Base-by-base conservation (phyloP, 2,329 filamentous ascomycete species). In the Clarireedia sp. region DNA sequence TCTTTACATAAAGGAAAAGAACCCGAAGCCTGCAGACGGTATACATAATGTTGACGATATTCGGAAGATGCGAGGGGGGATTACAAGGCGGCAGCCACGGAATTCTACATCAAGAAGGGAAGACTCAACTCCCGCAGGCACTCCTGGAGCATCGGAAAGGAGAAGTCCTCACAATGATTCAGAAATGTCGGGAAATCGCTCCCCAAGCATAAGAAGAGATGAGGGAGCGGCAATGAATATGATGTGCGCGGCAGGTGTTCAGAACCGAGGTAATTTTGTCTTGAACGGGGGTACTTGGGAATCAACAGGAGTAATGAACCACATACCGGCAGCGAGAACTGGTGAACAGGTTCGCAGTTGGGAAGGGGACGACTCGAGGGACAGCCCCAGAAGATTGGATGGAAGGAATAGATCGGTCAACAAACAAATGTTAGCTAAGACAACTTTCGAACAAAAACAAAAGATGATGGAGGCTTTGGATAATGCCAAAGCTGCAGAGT, bases 11-110 rank as follows among this genome's bases (percentile, higher is more conserved):
- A 91, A 90, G 68, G 86, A 90, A 57, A 95, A 90, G 74, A 96
- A 96, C 70, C 90, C 92, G 1, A 94, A 91, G 71, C 79, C 85
- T 1, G 75, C 87, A 6, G 92, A 97, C 72, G 91, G 91, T 49
- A 74, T 96, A 46, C 92, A 97, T 72, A 79, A 95, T 73, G 89
- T 96, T 57, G 89, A 92, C 7, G 89, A 89, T 70, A 97, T 97
- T 66, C 81, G 82, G 63, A 89, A 87, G 71, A 75, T 95, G 66
- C 83, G 92, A 52, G 89, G 89, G 45, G 81, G 83, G 59, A 95
- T 97, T 70, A 97, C 92, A 24, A 79, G 92, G 60, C 80, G 92
- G 57, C 90, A 96, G 68, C 85, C 89, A 2, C 81, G 89, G 64
- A 82, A 79, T 55, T 83, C 84, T 1, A 72, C 80, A 14, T 63